phyloP scores from a whole-genome alignment of 208 protist species.

The Endotrypanum monterogeii region DNA sequence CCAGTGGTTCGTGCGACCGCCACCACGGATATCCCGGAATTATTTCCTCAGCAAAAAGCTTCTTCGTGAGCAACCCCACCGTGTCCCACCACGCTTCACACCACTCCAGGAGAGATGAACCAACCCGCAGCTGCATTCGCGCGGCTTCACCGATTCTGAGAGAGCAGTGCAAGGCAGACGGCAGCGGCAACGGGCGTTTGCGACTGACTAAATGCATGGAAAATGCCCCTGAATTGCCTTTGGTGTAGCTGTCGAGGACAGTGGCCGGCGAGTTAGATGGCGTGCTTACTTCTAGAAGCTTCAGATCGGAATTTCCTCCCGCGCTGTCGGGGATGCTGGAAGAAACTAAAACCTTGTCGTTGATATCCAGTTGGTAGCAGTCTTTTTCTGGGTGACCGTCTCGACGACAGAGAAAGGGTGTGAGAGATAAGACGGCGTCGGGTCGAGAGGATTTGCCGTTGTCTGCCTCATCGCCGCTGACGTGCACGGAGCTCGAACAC shows the following conservation, averaged over 20 bases:
- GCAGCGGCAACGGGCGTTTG: slow-evolving; percentile 21
- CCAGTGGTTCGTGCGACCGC: neutral
- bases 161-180: slow-evolving; percentile 8
- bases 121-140: slow-evolving; percentile 3
- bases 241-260: neutral
- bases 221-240: slow-evolving; percentile 2
- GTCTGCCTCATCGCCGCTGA: neutral
- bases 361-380: slow-evolving; percentile 23
- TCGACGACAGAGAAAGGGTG: slow-evolving; percentile 12
- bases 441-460: neutral
- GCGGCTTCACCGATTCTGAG: slow-evolving; percentile 11
- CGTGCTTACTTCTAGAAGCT: slow-evolving; percentile 6
- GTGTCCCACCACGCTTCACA: slow-evolving; percentile 33
- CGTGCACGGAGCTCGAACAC: slow-evolving; percentile 9
- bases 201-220: slow-evolving; percentile 16
- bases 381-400: slow-evolving; percentile 20
- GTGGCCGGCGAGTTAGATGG: neutral
- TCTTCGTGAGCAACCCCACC: slow-evolving; percentile 22
- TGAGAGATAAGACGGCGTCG: slow-evolving; percentile 20
- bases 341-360: neutral
- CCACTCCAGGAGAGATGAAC: slow-evolving; percentile 20
- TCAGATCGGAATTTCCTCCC: neutral
- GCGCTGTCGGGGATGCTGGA: neutral
- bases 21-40: slow-evolving; percentile 26
- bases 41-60: slow-evolving; percentile 24